phyloP scores from a whole-genome alignment of 2,329 filamentous ascomycete species.

The Drechslerella stenobrocha region DNA sequence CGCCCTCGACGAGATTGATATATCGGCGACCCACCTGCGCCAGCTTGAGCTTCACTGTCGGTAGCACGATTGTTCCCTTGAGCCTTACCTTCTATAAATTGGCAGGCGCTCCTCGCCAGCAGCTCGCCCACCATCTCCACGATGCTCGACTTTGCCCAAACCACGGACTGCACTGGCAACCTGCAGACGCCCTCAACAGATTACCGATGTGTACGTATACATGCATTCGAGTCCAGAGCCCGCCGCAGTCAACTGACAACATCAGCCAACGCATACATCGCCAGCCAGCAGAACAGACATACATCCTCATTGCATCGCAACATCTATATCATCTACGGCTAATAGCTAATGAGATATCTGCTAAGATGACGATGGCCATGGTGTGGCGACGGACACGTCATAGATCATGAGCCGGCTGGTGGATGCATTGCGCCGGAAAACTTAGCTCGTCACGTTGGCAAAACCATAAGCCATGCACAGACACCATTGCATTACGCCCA shows the following conservation, averaged over 20 bases:
- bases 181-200: too few species aligned
- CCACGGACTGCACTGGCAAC: too few species aligned
- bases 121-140: too few species aligned
- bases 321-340: background rate
- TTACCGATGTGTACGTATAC: too few species aligned
- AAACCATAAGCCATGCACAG: background rate
- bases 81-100: too few species aligned
- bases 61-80: too few species aligned
- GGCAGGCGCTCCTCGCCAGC: too few species aligned
- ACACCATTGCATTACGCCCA: background rate
- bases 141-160: too few species aligned
- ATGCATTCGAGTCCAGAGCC: background rate
- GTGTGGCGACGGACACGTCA: conserved; percentile 1
- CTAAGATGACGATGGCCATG: background rate
- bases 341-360: background rate
- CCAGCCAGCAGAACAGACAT: too few species aligned
- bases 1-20: too few species aligned
- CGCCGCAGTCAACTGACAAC: conserved; percentile 8
- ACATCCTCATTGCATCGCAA: conserved; percentile 5
- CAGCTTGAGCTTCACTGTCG: too few species aligned
- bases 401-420: conserved; percentile 1
- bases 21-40: too few species aligned
- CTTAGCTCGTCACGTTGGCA: conserved; percentile 1
- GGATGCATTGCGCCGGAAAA: background rate
- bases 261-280: conserved; percentile 8